Evolutionary conservation across 306 rosid genomes (phyloP), one percentile per base, ranked within the genome.

Genomic region (Phaseolus lunatus): DNA sequence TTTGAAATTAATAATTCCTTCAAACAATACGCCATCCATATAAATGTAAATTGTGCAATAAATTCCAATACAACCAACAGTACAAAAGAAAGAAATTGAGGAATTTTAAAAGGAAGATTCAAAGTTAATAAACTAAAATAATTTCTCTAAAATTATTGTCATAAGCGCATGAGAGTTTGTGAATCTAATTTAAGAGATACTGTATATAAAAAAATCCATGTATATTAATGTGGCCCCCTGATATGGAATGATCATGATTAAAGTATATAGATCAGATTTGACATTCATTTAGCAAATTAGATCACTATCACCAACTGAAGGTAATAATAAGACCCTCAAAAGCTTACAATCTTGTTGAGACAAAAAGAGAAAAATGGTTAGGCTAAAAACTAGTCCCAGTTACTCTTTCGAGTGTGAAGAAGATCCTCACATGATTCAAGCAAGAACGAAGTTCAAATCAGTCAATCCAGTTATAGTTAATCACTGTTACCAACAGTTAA

Each of bases 381-480:
- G 68, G 66, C 26, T 5, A 75, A 5, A 24, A 56, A 47, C n/a
- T 44, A 58, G 14, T 11, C 41, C 1, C 59, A 41, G 47, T 57
- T 45, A 31, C 75, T 66, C 37, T 67, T 57, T 41, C 9, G 7
- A 44, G 52, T 15, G n/a, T 54, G 43, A 52, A 80, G 41, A 80
- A 80, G 41, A 80, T 65, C 16, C 27, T 13, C 27, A 61, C 35
- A 45, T 66, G 43, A 44, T 57, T 23, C 62, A 52, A 43, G 73
- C 74, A 80, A 80, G 62, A 64, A 72, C 7, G 64, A 80, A 52
- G 37, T 41, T 48, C 11, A 22, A 52, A 56, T 76, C 59, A 18
- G 31, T 49, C 48, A 67, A 53, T 22, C 19, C 9, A 67, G 16
- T 47, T 39, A 37, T 33, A 37, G 33, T 27, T 47, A 31, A 23